Percentiles rank a stretch among this genome's conserved stretches.
Conservation (phyloP, 306 rosid species). For the Alnus glutinosa region DNA sequence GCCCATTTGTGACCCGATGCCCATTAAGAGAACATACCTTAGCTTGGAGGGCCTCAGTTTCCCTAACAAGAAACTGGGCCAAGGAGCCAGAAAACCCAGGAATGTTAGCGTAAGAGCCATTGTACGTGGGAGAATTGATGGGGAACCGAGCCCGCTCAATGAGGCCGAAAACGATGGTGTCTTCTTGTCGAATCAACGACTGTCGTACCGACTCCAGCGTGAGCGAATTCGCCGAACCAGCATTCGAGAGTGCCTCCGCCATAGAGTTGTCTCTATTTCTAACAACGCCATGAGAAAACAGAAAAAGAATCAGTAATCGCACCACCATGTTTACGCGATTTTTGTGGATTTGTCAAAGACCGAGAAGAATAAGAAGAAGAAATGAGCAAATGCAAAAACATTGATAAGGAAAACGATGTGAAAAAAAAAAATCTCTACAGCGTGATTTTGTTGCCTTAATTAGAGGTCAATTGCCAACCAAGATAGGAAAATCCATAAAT, state of each 20-base stretch:
- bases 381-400: neutral
- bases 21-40: constrained; percentile 38
- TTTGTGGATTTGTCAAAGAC: neutral
- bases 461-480: neutral
- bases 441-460: too few species aligned
- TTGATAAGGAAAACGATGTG: neutral
- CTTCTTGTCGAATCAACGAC: constrained; percentile 72
- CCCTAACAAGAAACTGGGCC: constrained; percentile 48
- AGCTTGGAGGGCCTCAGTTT: constrained; percentile 66
- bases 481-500: too few species aligned
- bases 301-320: constrained; percentile 29
- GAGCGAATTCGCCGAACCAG: constrained; percentile 30
- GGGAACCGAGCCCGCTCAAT: constrained; percentile 78
- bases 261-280: constrained; percentile 18
- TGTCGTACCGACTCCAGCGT: constrained; percentile 66
- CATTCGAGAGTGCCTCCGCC: constrained; percentile 29
- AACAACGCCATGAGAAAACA: constrained; percentile 15
- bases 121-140: constrained; percentile 52
- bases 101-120: constrained; percentile 23
- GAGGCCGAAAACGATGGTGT: constrained; percentile 65
- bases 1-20: too few species aligned
- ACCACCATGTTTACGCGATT: constrained; percentile 21
- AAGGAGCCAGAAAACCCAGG: constrained; percentile 48
- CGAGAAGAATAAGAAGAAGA: neutral
- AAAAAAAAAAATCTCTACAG: too few species aligned